A percentile compares a stretch with the other conserved stretches of the same genome.
phyloP scores from a whole-genome alignment of 2,329 filamentous ascomycete species.

The Alternaria solani region DNA sequence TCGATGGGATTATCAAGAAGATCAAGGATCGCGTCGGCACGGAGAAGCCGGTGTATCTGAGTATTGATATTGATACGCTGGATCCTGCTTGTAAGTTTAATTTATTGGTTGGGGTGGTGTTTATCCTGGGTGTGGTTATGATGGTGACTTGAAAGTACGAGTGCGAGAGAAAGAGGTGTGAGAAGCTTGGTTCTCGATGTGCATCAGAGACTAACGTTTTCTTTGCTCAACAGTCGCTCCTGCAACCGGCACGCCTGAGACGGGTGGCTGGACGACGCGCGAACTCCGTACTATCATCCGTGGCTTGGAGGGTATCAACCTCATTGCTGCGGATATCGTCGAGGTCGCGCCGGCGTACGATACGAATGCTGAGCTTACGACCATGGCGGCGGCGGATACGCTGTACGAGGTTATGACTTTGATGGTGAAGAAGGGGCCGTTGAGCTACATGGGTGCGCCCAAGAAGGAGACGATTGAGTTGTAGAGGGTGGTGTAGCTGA shows the following conservation, averaged over 20 bases:
- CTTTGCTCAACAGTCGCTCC: constrained; percentile 65
- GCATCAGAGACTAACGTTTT: constrained; percentile 7
- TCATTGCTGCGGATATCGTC: constrained; percentile 75
- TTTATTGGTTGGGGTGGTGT: background rate
- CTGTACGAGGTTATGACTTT: constrained; percentile 82
- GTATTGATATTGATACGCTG: constrained; percentile 86
- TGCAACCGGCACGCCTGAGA: constrained; percentile 78
- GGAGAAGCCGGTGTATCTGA: constrained; percentile 78
- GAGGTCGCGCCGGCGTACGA: constrained; percentile 76
- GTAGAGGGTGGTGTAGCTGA: background rate
- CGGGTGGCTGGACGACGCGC: constrained; percentile 76
- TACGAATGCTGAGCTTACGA: constrained; percentile 75
- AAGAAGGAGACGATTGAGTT: constrained; percentile 41
- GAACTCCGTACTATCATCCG: constrained; percentile 76
- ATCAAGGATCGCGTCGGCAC: constrained; percentile 79
- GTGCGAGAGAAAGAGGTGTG: background rate
- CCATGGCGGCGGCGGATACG: constrained; percentile 75
- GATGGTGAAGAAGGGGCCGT: constrained; percentile 80
- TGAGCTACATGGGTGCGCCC: constrained; percentile 60
- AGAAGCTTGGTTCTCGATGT: background rate
- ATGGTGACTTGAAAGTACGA: background rate
- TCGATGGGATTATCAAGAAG: constrained; percentile 77
- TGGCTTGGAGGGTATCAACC: constrained; percentile 72
- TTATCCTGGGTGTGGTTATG: background rate
- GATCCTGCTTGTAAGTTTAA: constrained; percentile 74